Base-by-base conservation (phyloP, 108 stramenopile genomes). In the Fragilaria radians region DNA sequence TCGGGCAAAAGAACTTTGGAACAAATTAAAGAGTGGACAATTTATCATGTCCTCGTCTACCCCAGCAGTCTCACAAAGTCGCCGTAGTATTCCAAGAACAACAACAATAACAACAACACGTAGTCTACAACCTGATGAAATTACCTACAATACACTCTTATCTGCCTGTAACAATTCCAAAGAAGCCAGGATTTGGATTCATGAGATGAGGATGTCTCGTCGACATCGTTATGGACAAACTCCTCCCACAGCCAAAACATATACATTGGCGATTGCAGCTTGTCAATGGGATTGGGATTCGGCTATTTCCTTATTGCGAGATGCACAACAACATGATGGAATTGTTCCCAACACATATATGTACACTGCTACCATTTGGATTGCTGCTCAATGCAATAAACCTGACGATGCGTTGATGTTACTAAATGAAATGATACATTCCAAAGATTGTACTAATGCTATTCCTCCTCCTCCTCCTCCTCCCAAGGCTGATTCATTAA, bases 311-410 rank as follows among this genome's bases (percentile, higher is more conserved):
- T 66, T 83, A 14, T 32, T 88, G 5, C 36, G 14, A 14, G 64
- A 67, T n/a, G 52, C 66, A 33, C 81, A 82, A 25, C 36, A 34
- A 5, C 51, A 74, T 29, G 81, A 85, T 54, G 60, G 62, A 26
- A 52, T 81, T 5, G 33, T 61, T 28, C 79, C 81, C 0, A 81
- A 82, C 19, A 68, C 76, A 1, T 85, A 66, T 49, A 80, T 88
- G 59, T 88, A 82, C 60, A 78, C 81, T n/a, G 70, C 87, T 1
- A 68, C 81, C 17, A 88, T 88, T 4, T 85, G 83, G 87, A 70
- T 70, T 23, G 87, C 87, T n/a, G 83, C 77, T 60, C 56, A 66
- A 17, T 56, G 55, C 25, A 56, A 59, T 27, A 77, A 73, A 1
- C 61, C 78, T 51, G 53, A 62, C 32, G 29, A 51, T 1, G 80